Evolutionary conservation across 306 rosid genomes (phyloP), one percentile per base, ranked within the genome.

Genomic region (Vigna radiata): DNA sequence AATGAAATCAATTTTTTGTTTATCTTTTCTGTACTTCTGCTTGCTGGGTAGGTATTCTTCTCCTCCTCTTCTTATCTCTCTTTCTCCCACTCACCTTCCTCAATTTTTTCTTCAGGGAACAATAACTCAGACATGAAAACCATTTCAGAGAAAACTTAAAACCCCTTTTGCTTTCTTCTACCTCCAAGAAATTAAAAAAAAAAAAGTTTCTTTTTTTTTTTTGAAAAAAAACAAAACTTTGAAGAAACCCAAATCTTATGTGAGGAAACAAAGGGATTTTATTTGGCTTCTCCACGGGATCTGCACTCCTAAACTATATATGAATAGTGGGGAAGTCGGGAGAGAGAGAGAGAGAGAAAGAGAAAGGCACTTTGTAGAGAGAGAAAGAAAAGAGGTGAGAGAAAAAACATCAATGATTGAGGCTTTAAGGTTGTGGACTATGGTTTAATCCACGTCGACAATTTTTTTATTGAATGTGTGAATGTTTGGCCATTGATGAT

Each of bases 1-100:
- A 77, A 72, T n/a, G 23, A 69, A 79, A 82, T 47, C 63, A 55
- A 72, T 73, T 43, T 9, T n/a, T 52, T 82, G 62, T 82, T 23
- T 62, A 50, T 74, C 76, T 76, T 67, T 65, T 74, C 76, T 78
- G 77, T 67, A 64, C 84, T 85, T 85, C 91, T 82, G 89, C 85
- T 77, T 73, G 82, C 72, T 76, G 85, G 87, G 73, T 78, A 66
- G 87, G 73, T 78, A 66, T 68, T 62, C 65, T 66, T 48, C n/a
- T 43, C 13, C 18, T 62, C 14, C 64, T 50, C 36, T 48, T 62
- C 44, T 70, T 92, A 91, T 87, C 96, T 82, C 85, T 91, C 98
- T 27, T 89, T 92, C 75, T 91, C 95, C 96, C 98, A 86, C 84
- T 90, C 89, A 75, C 98, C 98, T 82, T 93, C 98, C 67, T 87